A percentile compares a stretch with the other conserved stretches of the same genome.
Conservation (phyloP, 2,329 filamentous ascomycete genomes). For the Dactylella cylindrospora region DNA sequence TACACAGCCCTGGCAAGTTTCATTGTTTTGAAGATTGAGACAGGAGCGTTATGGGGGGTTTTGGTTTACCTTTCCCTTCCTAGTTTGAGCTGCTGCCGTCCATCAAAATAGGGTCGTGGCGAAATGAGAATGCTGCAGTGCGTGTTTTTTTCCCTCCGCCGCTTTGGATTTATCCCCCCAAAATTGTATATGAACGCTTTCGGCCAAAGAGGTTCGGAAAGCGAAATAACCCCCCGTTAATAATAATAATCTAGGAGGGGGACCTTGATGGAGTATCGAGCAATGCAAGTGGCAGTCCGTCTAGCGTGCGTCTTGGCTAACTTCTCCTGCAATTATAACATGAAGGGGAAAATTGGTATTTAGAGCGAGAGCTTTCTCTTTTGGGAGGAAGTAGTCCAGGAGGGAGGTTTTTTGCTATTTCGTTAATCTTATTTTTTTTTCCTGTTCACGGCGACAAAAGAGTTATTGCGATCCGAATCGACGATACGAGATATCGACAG, state of each 20-base stretch:
- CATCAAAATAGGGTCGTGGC: constrained; percentile 43
- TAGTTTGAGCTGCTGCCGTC: constrained; percentile 39
- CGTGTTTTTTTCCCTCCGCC: constrained; percentile 38
- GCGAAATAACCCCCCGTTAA: constrained; percentile 25
- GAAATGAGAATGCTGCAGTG: constrained; percentile 44
- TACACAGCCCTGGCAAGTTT: no score
- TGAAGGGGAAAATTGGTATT: no score
- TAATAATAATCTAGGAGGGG: no score
- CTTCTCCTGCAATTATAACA: constrained; percentile 36
- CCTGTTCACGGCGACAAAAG: constrained; percentile 20
- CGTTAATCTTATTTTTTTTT: no score
- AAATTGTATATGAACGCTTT: no score
- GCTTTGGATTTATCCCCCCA: no score
- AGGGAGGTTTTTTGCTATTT: constrained; percentile 6
- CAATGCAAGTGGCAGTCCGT: constrained; percentile 17
- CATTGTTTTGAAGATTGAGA: no score
- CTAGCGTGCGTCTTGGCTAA: constrained; percentile 44
- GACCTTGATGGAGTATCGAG: no score
- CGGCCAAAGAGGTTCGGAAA: constrained; percentile 39
- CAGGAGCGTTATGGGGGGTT: no score
- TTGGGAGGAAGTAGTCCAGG: constrained; percentile 21
- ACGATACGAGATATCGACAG: constrained; percentile 23
- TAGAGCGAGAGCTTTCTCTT: no score
- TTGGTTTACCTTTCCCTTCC: constrained; percentile 43
- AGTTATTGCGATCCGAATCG: constrained; percentile 35